Percentiles rank a stretch among this genome's conserved stretches.
Evolutionary conservation across 768 basidiomycete genomes (phyloP).

Genomic region (Russula sp.): DNA sequence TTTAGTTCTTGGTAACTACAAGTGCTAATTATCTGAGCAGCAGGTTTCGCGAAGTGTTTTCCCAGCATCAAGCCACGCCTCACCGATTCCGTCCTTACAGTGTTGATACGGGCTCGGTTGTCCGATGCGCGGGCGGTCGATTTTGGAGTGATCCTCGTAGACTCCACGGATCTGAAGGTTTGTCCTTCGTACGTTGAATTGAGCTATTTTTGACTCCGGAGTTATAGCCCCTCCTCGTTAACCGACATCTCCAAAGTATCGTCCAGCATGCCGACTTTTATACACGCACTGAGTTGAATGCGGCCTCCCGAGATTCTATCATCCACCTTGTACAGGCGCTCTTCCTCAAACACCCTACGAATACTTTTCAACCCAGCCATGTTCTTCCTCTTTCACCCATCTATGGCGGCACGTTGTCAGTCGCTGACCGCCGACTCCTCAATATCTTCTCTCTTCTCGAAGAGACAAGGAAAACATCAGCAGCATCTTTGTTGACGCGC

Average conservation of each 20-base stretch:
- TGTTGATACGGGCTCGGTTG: slow-evolving; percentile 61
- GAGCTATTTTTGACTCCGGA: slow-evolving; percentile 4
- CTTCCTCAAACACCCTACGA: slow-evolving; percentile 73
- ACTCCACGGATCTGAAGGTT: slow-evolving; percentile 55
- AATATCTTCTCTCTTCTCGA: slow-evolving; percentile 81
- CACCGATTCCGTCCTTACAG: slow-evolving; percentile 68
- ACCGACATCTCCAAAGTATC: slow-evolving; percentile 71
- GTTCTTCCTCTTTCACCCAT: slow-evolving; percentile 71
- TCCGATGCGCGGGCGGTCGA: slow-evolving; percentile 36
- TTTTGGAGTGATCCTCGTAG: slow-evolving; percentile 36
- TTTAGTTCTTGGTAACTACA: not conserved
- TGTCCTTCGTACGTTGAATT: slow-evolving; percentile 21
- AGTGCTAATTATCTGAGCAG: slow-evolving; percentile 20
- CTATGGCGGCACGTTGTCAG: slow-evolving; percentile 71
- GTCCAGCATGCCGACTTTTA: slow-evolving; percentile 67
- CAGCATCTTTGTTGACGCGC: slow-evolving; percentile 55
- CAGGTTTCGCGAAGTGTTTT: slow-evolving; percentile 33
- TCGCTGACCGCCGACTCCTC: slow-evolving; percentile 63
- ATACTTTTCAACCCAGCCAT: slow-evolving; percentile 83
- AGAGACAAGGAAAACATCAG: slow-evolving; percentile 58
- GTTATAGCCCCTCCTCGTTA: slow-evolving; percentile 62
- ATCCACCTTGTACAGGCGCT: slow-evolving; percentile 58
- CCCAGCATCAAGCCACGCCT: slow-evolving; percentile 45
- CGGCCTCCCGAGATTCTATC: slow-evolving; percentile 45
- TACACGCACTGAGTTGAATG: slow-evolving; percentile 40